Evolutionary conservation across 2,329 filamentous ascomycete genomes (phyloP).

Genomic region (Xylariaceae sp.): DNA sequence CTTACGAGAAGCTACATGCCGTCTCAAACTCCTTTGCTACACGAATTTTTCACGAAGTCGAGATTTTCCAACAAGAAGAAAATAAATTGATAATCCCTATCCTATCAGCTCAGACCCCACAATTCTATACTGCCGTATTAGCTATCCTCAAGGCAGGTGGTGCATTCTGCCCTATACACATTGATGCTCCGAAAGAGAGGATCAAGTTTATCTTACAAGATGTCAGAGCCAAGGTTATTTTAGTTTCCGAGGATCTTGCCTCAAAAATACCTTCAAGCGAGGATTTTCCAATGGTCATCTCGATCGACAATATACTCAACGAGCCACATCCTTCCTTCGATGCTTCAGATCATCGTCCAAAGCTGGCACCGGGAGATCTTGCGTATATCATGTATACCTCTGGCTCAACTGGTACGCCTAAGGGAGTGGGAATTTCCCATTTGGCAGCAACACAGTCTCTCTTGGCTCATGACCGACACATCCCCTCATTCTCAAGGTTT

Average conservation of each 20-base stretch:
- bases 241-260: conserved; percentile 55
- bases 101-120: conserved; percentile 70
- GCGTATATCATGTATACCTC: conserved; percentile 95
- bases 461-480: conserved; percentile 72
- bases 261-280: conserved; percentile 35
- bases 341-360: not conserved
- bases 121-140: conserved; percentile 73
- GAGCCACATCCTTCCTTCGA: not conserved
- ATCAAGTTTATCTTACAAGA: conserved; percentile 79
- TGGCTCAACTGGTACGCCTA: conserved; percentile 82
- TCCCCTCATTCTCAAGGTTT: conserved; percentile 74
- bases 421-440: conserved; percentile 82
- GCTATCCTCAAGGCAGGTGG: conserved; percentile 77
- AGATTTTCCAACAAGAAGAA: too few species aligned
- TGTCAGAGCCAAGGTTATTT: conserved; percentile 63
- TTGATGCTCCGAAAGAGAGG: conserved; percentile 73
- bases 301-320: conserved; percentile 29
- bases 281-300: conserved; percentile 31
- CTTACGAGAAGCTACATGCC: conserved; percentile 60
- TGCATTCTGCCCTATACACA: conserved; percentile 79
- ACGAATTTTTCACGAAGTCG: conserved; percentile 39
- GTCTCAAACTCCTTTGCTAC: conserved; percentile 54
- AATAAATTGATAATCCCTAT: conserved; percentile 68
- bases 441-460: conserved; percentile 75
- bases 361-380: conserved; percentile 39